Evolutionary conservation across 768 basidiomycete species (phyloP).

Genomic region (Mycena epipterygia): DNA sequence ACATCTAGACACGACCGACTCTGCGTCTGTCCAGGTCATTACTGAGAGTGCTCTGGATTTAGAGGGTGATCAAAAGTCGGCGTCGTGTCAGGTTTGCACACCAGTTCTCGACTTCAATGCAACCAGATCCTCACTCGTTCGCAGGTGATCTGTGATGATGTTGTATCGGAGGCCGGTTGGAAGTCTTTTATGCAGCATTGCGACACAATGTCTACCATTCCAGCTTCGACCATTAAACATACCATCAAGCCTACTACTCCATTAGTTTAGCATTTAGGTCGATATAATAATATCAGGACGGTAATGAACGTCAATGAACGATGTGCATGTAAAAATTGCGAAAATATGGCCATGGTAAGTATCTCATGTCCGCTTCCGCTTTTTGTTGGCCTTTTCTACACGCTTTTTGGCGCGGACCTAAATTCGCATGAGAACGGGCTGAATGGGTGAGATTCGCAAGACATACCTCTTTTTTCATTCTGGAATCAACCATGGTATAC

Average conservation of each 20-base stretch:
- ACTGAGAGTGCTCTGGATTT: slow-evolving; percentile 68
- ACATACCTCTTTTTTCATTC: slow-evolving; percentile 92
- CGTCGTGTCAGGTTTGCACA: slow-evolving; percentile 66
- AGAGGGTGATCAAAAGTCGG: slow-evolving; percentile 65
- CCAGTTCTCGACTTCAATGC: neutral
- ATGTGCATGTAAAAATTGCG: no score
- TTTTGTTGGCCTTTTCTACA: slow-evolving; percentile 80
- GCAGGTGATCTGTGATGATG: slow-evolving; percentile 62
- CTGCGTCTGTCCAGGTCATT: slow-evolving; percentile 36
- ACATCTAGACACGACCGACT: slow-evolving; percentile 22
- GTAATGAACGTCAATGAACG: no score
- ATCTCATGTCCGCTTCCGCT: slow-evolving; percentile 59
- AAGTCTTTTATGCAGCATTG: slow-evolving; percentile 49
- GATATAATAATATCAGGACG: neutral
- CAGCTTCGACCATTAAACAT: neutral
- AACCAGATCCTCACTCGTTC: neutral
- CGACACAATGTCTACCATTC: slow-evolving; percentile 52
- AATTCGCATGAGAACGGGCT: slow-evolving; percentile 25
- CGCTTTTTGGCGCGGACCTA: slow-evolving; percentile 89
- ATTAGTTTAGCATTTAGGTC: neutral
- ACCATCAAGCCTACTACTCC: neutral
- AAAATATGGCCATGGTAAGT: neutral
- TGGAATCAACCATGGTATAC: slow-evolving; percentile 93
- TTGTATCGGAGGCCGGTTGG: slow-evolving; percentile 59
- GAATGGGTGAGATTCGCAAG: slow-evolving; percentile 36